Conservation (phyloP, 257 asterid species). For the Ilex asprella region DNA sequence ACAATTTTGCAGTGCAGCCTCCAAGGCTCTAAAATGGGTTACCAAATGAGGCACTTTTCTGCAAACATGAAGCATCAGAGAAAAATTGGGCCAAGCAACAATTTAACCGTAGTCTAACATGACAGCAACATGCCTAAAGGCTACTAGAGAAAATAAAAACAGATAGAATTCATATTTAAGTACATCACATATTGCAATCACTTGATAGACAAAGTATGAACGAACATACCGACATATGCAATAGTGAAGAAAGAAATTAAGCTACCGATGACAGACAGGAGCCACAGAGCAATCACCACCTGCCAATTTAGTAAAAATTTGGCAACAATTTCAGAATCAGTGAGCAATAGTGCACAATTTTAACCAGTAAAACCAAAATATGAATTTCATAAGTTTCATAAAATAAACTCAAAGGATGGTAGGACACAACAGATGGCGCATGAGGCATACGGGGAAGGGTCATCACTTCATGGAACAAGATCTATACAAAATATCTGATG, state of each 20-base stretch:
- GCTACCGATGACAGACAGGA: constrained; percentile 82
- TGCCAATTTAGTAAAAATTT: constrained; percentile 40
- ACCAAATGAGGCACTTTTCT: no score
- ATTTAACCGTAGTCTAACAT: no score
- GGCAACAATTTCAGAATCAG: background rate
- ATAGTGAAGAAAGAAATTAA: constrained; percentile 75
- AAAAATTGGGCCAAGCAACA: no score
- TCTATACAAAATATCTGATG: no score
- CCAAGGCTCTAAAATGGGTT: no score
- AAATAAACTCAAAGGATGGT: background rate
- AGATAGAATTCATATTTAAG: background rate
- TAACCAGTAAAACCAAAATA: background rate
- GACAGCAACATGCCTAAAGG: no score
- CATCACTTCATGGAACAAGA: no score
- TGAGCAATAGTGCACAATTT: background rate
- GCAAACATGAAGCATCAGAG: no score
- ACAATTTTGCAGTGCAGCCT: no score
- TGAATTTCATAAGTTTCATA: background rate
- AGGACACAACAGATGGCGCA: background rate
- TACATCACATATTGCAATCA: background rate
- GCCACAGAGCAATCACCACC: constrained; percentile 92
- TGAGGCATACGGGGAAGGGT: no score
- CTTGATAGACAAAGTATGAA: constrained; percentile 10
- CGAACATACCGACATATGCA: constrained; percentile 64
- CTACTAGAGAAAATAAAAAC: background rate